Base-by-base conservation (phyloP, 2,329 filamentous ascomycete genomes). In the Talaromyces sp. region DNA sequence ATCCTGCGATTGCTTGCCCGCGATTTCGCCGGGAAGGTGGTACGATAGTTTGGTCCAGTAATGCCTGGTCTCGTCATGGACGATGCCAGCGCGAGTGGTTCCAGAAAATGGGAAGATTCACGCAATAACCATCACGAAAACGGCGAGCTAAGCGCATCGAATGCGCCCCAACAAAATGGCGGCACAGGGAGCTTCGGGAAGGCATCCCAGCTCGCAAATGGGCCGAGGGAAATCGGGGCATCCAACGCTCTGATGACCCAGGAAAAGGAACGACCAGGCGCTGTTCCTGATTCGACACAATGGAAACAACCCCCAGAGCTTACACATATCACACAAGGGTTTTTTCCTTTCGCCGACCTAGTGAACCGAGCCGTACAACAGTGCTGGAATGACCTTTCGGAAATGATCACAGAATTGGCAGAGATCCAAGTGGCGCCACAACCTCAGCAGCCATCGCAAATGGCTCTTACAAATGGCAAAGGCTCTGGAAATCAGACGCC, bases 301-400 rank as follows among this genome's bases (percentile, higher is more conserved):
- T 63, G 44, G 47, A 65, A 77, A 47, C 67, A 75, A 10, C 81
- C 82, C 2, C 84, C 83, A 17, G 80, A 83, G 64, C 75, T 88
- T 47, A 75, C 77, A 55, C 91, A 96, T 70, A 89, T 96, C 62
- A 88, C 88, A 0, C 80, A 88, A 61, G 88, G 86, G 36, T 96
- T 92, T 72, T 83, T 93, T 60, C 88, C 91, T 4, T 82, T 98
- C 22, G 87, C 88, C 4, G 84, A 84, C 15, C 79, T 99, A 53
- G 82, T 98, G 58, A 85, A 86, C 65, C 87, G 95, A 67, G 84
- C 95, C 42, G 88, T 91, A 36, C 92, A 97, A 75, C 86, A 88
- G 69, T 92, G 90, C 55, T 93, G 93, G 75, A 91, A 91, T 71
- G 85, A 88, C 59, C 81, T 98, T 33, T 82, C 85, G 55, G 87